These are phyloP conservation scores for Omphalea diandra DNA, from an alignment of 441 rosid genomes.

Conservation along the genomic window DNA sequence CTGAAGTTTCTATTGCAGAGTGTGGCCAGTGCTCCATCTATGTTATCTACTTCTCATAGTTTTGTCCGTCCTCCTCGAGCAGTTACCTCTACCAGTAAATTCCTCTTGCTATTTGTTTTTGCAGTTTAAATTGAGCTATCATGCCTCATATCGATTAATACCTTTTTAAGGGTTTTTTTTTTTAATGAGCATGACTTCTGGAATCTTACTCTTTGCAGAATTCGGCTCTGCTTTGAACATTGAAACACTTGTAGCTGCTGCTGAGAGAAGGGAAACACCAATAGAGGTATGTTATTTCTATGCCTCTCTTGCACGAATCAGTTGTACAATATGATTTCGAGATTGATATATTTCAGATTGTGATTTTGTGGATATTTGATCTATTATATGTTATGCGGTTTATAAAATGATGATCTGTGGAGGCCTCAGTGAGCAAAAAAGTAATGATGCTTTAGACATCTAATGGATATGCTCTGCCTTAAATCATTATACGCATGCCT, in stretches of 20 bases:
- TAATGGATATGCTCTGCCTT: constrained; percentile 1
- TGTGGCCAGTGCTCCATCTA: constrained; percentile 36
- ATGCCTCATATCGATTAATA: not conserved
- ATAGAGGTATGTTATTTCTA: constrained; percentile 59
- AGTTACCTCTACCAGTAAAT: constrained; percentile 80
- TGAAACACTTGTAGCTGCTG: constrained; percentile 98
- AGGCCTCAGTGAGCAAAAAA: not conserved
- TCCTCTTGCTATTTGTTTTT: constrained; percentile 9
- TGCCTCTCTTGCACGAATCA: not conserved
- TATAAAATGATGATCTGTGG: not conserved
- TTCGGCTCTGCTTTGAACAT: constrained; percentile 99
- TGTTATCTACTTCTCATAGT: constrained; percentile 60
- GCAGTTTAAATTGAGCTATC: not conserved
- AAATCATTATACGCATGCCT: no score
- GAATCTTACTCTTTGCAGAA: constrained; percentile 41
- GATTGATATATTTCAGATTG: not conserved
- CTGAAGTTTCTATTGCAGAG: constrained; percentile 40
- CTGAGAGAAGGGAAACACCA: constrained; percentile 90
- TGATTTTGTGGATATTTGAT: not conserved
- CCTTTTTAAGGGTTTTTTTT: not conserved
- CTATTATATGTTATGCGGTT: not conserved
- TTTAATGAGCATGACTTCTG: not conserved
- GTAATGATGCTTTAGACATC: not conserved
- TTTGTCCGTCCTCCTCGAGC: constrained; percentile 69
- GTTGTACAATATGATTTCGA: not conserved